Base-by-base conservation (phyloP, 805 yeast species). In the Maudiozyma turicensis region DNA sequence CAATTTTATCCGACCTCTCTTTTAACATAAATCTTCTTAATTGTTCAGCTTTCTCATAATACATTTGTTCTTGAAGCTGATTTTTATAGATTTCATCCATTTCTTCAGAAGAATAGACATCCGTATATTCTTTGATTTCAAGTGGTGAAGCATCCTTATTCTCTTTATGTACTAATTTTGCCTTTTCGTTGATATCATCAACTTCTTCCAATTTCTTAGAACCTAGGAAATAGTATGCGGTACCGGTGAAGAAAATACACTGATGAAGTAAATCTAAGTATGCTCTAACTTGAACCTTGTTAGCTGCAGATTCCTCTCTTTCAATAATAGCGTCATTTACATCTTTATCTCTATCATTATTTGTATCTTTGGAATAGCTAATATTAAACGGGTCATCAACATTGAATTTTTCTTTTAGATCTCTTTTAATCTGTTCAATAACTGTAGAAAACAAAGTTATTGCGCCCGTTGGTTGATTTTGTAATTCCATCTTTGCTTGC, bases 171-270 rank as follows among this genome's bases (percentile, higher is more conserved):
- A 32, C 6, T 33, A 52, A 32, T 11, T 48, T 50, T 15, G 50
- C 53, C 20, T 63, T 55, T 31, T 64, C 66, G 40, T 68, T 66
- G 20, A 55, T 56, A 33, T 60, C 60, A 52, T 61, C 61, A 11
- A 58, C 56, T 3, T 50, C 44, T 40, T 60, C 67, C 9, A 64
- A 42, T 47, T 52, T 56, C 15, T 58, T 53, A 3, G 65, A 60
- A 31, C 67, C 68, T 20, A 56, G 29, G 41, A 58, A 57, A 40
- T 63, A 65, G 43, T 60, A 60, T 9, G 59, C 63, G 1, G 67
- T 63, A 0, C 87, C 97, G 29, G 85, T 69, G 52, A 88, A 78
- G 59, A 90, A 91, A 59, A 78, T 84, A 42, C 83, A 74, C 46
- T 90, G 81, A 61, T 93, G 97, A 13, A 86, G 66, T 9, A 80